Evolutionary conservation across 306 rosid genomes (phyloP), one percentile per base, ranked within the genome.

Genomic region (Rosa persica): DNA sequence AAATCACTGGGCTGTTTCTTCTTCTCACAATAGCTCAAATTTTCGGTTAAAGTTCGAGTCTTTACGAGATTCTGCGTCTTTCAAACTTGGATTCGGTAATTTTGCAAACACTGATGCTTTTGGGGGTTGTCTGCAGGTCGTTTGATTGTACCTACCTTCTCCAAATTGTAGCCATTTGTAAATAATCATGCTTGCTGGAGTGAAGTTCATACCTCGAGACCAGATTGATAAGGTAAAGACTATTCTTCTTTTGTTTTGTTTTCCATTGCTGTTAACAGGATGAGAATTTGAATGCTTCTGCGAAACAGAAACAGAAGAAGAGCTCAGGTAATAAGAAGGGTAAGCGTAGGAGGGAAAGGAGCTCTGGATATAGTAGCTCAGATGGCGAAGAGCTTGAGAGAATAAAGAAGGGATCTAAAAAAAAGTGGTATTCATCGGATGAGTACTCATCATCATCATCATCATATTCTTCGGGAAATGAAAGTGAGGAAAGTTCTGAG

Each of bases 361-460:
- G 90, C 58, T 79, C 83, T 47, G 76, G 73, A 73, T 76, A 81
- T 72, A 78, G 80, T 54, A 88, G 90, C 67, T 91, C 94, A 2
- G 91, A 86, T 74, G 93, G 82, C 39, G 97, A 88, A 36, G 86
- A 81, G 2, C 81, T 81, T 68, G 86, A 65, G 55, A 87, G 76
- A 83, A 83, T 92, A 74, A 86, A 83, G 79, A 88, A 78, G 52
- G 69, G 86, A 10, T 87, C 93, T 68, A 84, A 83, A 67, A 94
- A 84, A 80, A 91, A 89, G 74, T 87, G 96, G 96, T 91, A 94
- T 74, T 90, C 89, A 0, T 89, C 93, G 0, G 93, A 89, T 9
- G 95, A 89, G 61, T 34, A 76, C 73, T 90, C 88, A 73, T 86
- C 87, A 60, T 86, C 88, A 73, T 86, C 87, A 60, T 86, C 89